These are phyloP conservation scores for Phytophthora europaea DNA, from an alignment of 352 stramenopile species.

Conservation along the genomic window DNA sequence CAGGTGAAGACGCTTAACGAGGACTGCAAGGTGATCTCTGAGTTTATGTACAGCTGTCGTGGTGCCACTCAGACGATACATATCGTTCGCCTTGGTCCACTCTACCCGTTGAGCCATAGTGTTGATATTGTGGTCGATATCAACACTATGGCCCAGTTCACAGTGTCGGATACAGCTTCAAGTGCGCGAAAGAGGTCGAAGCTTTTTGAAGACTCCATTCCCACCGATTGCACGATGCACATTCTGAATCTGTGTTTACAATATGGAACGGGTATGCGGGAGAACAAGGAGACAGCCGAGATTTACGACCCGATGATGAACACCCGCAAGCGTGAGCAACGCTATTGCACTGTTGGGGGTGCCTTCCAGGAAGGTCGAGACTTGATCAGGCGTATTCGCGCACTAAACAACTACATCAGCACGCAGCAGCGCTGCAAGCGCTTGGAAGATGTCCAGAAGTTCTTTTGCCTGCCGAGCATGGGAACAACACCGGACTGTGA, in stretches of 20 bases:
- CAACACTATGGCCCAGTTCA: neutral
- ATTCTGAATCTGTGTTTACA: neutral
- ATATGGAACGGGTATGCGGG: neutral
- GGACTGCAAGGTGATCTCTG: too few species aligned
- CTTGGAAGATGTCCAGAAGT: neutral
- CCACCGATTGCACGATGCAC: slow-evolving; percentile 10
- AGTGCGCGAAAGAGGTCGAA: slow-evolving; percentile 1
- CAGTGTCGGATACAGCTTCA: slow-evolving; percentile 1
- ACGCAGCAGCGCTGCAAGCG: slow-evolving; percentile 6
- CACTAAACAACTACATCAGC: slow-evolving; percentile 4
- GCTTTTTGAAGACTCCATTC: slow-evolving; percentile 4
- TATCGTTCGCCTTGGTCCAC: too few species aligned
- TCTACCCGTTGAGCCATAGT: too few species aligned
- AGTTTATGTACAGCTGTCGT: too few species aligned
- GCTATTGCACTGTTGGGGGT: neutral
- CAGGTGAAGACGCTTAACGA: too few species aligned
- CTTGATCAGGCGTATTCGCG: neutral
- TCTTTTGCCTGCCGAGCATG: slow-evolving; percentile 5
- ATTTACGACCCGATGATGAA: neutral
- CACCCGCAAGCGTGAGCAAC: neutral
- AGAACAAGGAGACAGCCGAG: slow-evolving; percentile 6
- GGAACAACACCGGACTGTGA: slow-evolving; percentile 2
- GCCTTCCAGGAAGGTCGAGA: neutral
- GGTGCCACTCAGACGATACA: too few species aligned
- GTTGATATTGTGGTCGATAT: too few species aligned